Evolutionary conservation across 306 rosid species (phyloP).

Genomic region (Vigna mungo): DNA sequence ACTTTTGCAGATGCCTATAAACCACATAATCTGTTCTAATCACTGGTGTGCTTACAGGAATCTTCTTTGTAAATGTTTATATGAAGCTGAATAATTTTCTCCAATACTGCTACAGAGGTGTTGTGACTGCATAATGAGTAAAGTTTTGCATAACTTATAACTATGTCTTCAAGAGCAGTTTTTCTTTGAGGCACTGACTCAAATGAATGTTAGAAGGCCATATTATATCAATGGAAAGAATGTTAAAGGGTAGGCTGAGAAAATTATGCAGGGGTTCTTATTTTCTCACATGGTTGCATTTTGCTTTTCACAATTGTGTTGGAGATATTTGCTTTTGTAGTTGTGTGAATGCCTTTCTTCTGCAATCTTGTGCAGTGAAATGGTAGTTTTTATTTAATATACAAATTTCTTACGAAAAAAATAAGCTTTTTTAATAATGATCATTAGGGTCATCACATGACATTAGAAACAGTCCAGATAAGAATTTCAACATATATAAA

Average conservation of each 20-base stretch:
- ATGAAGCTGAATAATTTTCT: neutral
- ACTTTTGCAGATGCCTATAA: neutral
- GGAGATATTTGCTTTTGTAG: too few relatives aligned
- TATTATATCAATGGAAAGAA: neutral
- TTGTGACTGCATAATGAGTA: neutral
- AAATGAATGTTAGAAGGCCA: neutral
- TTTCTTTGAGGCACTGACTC: neutral
- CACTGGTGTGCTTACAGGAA: neutral
- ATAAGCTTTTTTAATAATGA: too few relatives aligned
- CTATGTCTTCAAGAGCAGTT: neutral
- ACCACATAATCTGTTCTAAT: neutral
- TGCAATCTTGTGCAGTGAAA: too few relatives aligned
- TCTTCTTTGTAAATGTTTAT: neutral
- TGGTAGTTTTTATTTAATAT: too few relatives aligned
- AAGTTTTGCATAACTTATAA: neutral
- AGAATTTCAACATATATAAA: neutral
- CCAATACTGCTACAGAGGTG: neutral
- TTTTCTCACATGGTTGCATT: too few relatives aligned
- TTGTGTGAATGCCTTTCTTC: too few relatives aligned
- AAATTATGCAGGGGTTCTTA: neutral
- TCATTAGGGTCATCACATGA: too few relatives aligned
- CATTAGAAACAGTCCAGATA: too few relatives aligned
- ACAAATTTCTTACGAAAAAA: too few relatives aligned
- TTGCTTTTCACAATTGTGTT: too few relatives aligned
- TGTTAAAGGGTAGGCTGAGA: neutral